A percentile compares a stretch with the other conserved stretches of the same genome.
Evolutionary conservation across 1,284 basidiomycete genomes (phyloP).

Genomic region (Bjerkandera adusta): DNA sequence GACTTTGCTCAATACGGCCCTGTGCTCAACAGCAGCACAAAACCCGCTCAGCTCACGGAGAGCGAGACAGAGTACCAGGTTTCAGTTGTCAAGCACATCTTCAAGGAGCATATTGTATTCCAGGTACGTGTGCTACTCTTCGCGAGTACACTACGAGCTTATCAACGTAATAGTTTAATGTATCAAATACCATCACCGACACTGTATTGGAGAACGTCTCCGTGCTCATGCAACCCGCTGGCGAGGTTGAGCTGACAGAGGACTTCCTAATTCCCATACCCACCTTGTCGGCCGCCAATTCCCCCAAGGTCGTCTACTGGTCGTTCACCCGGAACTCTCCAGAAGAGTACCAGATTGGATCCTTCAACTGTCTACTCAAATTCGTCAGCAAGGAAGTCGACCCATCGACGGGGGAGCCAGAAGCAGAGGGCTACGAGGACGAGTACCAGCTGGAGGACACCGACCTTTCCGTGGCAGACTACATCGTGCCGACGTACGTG

Average conservation of each 20-base stretch:
- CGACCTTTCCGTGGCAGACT: constrained; percentile 91
- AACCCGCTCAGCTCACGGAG: constrained; percentile 88
- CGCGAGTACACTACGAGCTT: constrained; percentile 11
- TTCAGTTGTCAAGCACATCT: constrained; percentile 95
- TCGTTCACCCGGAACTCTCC: constrained; percentile 87
- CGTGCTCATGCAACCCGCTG: constrained; percentile 86
- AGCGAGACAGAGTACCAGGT: constrained; percentile 99
- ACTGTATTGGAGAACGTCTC: constrained; percentile 94
- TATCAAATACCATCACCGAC: constrained; percentile 98
- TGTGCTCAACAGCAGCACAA: constrained; percentile 84
- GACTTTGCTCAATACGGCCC: constrained; percentile 87
- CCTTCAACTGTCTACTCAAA: constrained; percentile 93
- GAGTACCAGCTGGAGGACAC: constrained; percentile 98
- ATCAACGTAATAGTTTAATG: constrained; percentile 77
- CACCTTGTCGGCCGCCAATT: constrained; percentile 64
- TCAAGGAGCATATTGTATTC: constrained; percentile 95
- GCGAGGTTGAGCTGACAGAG: constrained; percentile 80
- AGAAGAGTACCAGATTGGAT: constrained; percentile 76
- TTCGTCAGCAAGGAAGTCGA: constrained; percentile 98
- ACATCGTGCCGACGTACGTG: constrained; percentile 90
- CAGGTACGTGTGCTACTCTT: constrained; percentile 57
- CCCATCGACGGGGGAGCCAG: constrained; percentile 93
- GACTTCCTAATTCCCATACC: constrained; percentile 93
- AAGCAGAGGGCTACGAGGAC: constrained; percentile 98
- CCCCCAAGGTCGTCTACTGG: constrained; percentile 87